Percentiles rank a stretch among this genome's conserved stretches.
These are phyloP conservation scores for Posidonia australis DNA, from an alignment of 106 monocot genomes.

Conservation along the genomic window DNA sequence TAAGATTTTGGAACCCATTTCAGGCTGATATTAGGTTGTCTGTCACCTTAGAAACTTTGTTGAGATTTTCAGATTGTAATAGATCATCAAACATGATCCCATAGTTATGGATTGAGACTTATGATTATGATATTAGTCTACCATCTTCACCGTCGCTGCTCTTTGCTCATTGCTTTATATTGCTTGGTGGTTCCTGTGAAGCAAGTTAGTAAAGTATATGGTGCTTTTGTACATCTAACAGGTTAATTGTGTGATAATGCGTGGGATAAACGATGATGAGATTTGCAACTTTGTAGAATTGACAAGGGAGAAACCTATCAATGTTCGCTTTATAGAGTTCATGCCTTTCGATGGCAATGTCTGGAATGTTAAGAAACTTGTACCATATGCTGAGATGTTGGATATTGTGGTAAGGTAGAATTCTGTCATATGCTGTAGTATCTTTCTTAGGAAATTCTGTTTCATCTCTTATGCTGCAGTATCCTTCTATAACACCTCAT, in stretches of 20 bases:
- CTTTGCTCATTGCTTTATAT: background rate
- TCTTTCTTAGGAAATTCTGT: background rate
- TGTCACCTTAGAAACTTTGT: no score
- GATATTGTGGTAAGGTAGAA: constrained; percentile 99
- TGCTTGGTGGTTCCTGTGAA: background rate
- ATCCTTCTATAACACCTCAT: background rate
- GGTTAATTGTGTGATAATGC: constrained; percentile 98
- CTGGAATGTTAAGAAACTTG: constrained; percentile 91
- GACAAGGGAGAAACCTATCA: constrained; percentile 77
- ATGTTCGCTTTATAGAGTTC: constrained; percentile 97
- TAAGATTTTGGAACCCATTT: no score
- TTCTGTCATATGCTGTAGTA: constrained; percentile 9
- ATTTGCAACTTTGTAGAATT: constrained; percentile 92
- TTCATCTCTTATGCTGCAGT: no score
- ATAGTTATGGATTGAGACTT: no score
- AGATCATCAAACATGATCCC: no score
- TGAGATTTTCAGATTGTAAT: no score
- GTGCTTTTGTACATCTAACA: constrained; percentile 18
- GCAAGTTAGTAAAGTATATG: no score
- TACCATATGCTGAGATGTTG: constrained; percentile 92
- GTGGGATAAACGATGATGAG: constrained; percentile 95
- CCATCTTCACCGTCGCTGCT: background rate
- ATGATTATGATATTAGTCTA: background rate
- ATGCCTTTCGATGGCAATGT: constrained; percentile 99
- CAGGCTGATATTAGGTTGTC: no score